Conservation (phyloP, 257 asterid species). For the Ballota nigra region DNA sequence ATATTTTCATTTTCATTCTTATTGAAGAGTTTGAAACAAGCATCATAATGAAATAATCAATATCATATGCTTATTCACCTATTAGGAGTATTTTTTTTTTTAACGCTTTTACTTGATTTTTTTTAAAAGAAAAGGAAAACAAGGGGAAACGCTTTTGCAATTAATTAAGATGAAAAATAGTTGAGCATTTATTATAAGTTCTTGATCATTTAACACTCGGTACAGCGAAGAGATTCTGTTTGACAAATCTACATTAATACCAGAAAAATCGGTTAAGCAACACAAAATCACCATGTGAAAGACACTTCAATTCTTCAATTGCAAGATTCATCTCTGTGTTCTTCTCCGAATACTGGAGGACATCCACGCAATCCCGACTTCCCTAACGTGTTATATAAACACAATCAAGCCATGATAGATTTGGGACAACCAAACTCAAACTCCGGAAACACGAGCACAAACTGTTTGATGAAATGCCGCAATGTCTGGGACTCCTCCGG, state of each 20-base stretch:
- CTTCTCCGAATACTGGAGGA: background rate
- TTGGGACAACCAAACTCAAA: background rate
- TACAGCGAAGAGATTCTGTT: background rate
- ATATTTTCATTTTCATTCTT: too few relatives aligned
- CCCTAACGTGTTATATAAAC: background rate
- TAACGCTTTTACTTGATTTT: too few relatives aligned
- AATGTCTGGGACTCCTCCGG: conserved; percentile 22
- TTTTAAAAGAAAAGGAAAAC: too few relatives aligned
- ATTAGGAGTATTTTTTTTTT: too few relatives aligned
- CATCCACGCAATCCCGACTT: background rate
- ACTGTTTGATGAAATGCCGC: conserved; percentile 30
- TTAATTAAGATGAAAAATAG: too few relatives aligned
- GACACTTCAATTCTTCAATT: background rate
- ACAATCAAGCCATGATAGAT: background rate
- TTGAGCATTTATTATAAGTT: too few relatives aligned
- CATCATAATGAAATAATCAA: too few relatives aligned
- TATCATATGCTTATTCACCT: too few relatives aligned
- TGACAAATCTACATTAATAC: background rate
- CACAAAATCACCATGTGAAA: background rate
- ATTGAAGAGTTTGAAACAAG: too few relatives aligned
- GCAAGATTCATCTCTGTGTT: background rate
- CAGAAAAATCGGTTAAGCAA: conserved; percentile 11
- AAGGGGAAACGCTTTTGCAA: too few relatives aligned
- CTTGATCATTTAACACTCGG: too few relatives aligned
- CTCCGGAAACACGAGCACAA: background rate